phyloP scores from a whole-genome alignment of 192 early-diverging fungal species.

The Mortierella alpina region DNA sequence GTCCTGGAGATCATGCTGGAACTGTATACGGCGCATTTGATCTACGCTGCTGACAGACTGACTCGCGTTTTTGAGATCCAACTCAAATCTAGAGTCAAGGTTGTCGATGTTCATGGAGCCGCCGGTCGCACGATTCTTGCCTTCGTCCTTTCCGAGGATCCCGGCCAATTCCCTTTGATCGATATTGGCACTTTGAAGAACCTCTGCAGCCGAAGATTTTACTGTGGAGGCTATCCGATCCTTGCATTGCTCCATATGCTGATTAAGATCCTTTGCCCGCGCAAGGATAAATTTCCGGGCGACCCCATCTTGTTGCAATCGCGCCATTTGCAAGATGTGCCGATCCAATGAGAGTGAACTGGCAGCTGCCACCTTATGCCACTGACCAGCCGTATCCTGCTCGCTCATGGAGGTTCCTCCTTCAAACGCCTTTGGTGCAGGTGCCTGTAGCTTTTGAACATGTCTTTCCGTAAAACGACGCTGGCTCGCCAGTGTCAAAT shows the following conservation, averaged over 20 bases:
- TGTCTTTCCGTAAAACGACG: neutral
- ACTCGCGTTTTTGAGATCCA: neutral
- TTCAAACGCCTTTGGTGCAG: neutral
- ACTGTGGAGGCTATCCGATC: neutral
- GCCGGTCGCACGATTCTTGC: neutral
- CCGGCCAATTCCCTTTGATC: neutral
- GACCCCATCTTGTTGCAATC: neutral
- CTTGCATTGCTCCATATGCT: neutral
- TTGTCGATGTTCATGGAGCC: neutral
- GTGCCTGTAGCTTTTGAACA: neutral
- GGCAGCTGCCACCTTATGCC: slow-evolving; percentile 3
- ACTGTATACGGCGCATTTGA: neutral
- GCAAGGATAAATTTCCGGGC: neutral
- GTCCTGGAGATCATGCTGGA: slow-evolving; percentile 8
- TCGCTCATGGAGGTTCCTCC: neutral
- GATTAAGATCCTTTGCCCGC: slow-evolving; percentile 1
- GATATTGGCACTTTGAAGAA: neutral
- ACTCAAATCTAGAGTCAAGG: slow-evolving; percentile 11
- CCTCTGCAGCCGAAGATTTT: neutral
- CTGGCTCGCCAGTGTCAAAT: slow-evolving; percentile 3
- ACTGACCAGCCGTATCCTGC: neutral
- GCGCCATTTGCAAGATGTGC: slow-evolving; percentile 2
- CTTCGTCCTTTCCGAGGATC: neutral
- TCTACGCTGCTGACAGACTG: slow-evolving; percentile 1
- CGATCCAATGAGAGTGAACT: slow-evolving; percentile 7